Evolutionary conservation across 1,284 basidiomycete genomes (phyloP).

Genomic region (Sanghuangporus sanghuang): DNA sequence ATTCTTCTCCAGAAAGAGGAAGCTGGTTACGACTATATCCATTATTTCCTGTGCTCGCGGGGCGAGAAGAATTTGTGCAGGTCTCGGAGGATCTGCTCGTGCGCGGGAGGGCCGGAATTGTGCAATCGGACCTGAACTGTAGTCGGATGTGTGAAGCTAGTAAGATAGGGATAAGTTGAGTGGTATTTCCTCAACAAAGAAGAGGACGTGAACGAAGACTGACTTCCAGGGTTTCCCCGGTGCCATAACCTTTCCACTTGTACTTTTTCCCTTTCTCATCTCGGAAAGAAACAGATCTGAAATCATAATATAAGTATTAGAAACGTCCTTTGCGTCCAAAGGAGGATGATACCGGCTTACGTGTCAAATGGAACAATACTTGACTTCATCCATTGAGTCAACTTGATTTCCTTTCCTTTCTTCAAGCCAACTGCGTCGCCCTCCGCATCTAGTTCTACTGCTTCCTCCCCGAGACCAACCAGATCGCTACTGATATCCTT

Average conservation of each 20-base stretch:
- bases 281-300: slow-evolving; percentile 34
- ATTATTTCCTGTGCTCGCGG: slow-evolving; percentile 31
- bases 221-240: slow-evolving; percentile 34
- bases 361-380: slow-evolving; percentile 40
- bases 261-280: slow-evolving; percentile 32
- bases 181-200: background rate
- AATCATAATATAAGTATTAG: background rate
- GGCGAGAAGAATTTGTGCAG: slow-evolving; percentile 28
- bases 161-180: background rate
- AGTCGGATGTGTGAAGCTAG: slow-evolving; percentile 32
- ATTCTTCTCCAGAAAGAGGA: slow-evolving; percentile 35
- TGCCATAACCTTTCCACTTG: slow-evolving; percentile 31
- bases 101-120: slow-evolving; percentile 30
- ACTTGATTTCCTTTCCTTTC: slow-evolving; percentile 22
- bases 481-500: slow-evolving; percentile 29
- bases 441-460: background rate
- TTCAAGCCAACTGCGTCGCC: background rate
- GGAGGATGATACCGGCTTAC: slow-evolving; percentile 25
- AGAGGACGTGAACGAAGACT: background rate
- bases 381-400: slow-evolving; percentile 38
- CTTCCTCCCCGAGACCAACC: slow-evolving; percentile 25
- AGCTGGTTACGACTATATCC: slow-evolving; percentile 35
- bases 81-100: slow-evolving; percentile 24
- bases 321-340: background rate
- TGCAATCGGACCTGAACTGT: slow-evolving; percentile 30